Conservation (phyloP, 352 stramenopile species). For the Globisporangium ultimum region DNA sequence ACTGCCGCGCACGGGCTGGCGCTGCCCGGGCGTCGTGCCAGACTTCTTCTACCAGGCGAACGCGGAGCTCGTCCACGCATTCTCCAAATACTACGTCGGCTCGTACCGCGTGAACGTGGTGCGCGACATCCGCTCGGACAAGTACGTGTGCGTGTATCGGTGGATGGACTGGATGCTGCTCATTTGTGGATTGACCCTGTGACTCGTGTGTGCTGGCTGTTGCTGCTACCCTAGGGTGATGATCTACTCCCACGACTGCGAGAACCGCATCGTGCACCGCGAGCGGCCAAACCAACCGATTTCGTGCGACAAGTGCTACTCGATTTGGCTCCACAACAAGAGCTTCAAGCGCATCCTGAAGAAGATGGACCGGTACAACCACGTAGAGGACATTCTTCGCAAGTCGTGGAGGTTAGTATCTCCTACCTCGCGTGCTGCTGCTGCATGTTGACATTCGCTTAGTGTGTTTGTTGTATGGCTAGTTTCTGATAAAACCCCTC, state of each 20-base stretch:
- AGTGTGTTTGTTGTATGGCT: neutral
- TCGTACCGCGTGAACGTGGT: slow-evolving; percentile 62
- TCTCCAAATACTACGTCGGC: slow-evolving; percentile 67
- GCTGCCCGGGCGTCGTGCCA: slow-evolving; percentile 53
- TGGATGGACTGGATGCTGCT: slow-evolving; percentile 3
- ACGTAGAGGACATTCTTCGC: slow-evolving; percentile 52
- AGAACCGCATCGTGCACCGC: slow-evolving; percentile 52
- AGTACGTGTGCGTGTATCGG: slow-evolving; percentile 31
- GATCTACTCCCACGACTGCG: slow-evolving; percentile 67
- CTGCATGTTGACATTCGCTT: neutral
- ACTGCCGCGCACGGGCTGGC: slow-evolving; percentile 52
- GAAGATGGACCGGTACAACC: slow-evolving; percentile 65
- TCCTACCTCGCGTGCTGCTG: neutral
- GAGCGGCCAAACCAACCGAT: slow-evolving; percentile 39
- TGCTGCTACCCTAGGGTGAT: slow-evolving; percentile 36
- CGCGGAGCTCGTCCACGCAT: slow-evolving; percentile 50
- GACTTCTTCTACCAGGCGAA: slow-evolving; percentile 50
- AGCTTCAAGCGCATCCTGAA: slow-evolving; percentile 68
- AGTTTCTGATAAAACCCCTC: neutral
- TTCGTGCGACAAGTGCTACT: slow-evolving; percentile 52
- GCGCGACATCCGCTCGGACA: slow-evolving; percentile 58
- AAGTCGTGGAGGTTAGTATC: slow-evolving; percentile 52
- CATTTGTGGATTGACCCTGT: slow-evolving; percentile 3
- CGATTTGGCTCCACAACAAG: slow-evolving; percentile 56
- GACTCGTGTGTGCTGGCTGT: neutral